Base-by-base conservation (phyloP, 2,329 filamentous ascomycete genomes). In the Colletotrichum lentis region DNA sequence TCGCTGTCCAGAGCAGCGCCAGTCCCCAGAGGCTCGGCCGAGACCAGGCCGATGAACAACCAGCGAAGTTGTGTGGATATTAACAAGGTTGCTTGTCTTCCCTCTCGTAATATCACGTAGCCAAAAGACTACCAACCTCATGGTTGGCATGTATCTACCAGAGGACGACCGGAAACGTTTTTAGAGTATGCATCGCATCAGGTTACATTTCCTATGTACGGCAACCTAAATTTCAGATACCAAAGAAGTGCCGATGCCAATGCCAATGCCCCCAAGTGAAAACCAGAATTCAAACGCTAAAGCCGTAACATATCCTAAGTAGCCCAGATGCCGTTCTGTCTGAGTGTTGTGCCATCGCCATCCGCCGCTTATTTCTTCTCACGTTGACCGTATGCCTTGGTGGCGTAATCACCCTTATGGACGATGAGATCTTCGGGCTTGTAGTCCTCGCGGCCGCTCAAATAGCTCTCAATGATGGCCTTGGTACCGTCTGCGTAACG, bases 341-440 rank as follows among this genome's bases (percentile, higher is more conserved):
- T 44, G 55, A 50, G 62, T 60, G 65, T 62, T 27, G 22, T 35
- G n/a, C 41, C 64, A 31, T 62, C 49, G 22, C 41, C 59, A 31
- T 62, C 49, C 22, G 22, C 22, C 20, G 60, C 39, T 46, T 60
- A 69, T 73, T 80, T 82, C 78, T 86, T 85, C 73, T 81, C 81
- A 68, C 91, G 85, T 86, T 96, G 88, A 69, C 94, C 94, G 78
- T 97, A 97, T 37, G 94, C 88, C 88, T 92, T 96, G 77, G 96
- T 98, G 73, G 93, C 95, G 79, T 98, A 99, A 80, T 97, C 92
- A 75, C 96, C 96, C 73, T 87, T 83, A 82, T 92, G 83, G 72
- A 97, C 93, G 74, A 99, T 99, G 75, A 99, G 84, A 78, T 99
- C 96, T 84, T 97, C 85, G 64, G 90, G 88, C 72, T 87, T 86